Base-by-base conservation (phyloP, 352 stramenopile species). In the Thraustotheca clavata region DNA sequence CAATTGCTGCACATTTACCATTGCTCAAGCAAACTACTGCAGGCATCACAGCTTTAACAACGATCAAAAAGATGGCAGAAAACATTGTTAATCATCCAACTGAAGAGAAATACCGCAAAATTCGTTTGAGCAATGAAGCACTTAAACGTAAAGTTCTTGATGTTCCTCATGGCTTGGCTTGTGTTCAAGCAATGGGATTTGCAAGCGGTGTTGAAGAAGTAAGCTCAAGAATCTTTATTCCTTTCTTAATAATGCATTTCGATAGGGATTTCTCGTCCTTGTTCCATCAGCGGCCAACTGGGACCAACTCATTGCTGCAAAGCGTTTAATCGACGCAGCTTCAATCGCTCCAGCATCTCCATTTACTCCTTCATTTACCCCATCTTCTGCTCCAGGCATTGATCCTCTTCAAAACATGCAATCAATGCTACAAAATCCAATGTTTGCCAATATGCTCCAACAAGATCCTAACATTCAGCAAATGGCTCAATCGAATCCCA, bases 31-130 rank as follows among this genome's bases (percentile, higher is more conserved):
- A 67, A 12, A 77, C 85, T 39, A 49, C 77, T 2, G 73, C 72
- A 18, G 89, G 77, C 54, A 54, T 71, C 16, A 73, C 68, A 22
- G 77, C 80, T 0, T 66, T 87, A 50, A 75, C 77, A 60, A 93
- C 84, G 46, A 63, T 93, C 57, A 79, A 85, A 39, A 90, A 89
- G 62, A 89, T 93, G 61, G 89, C 81, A 59, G 73, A 73, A n/a
- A 93, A 93, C 61, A 87, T 93, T 38, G 68, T 89, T 40, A 71
- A 31, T 50, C 69, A 91, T 54, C 84, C 84, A 35, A 80, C 69
- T 4, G 84, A 93, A 39, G 74, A 89, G 18, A 89, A 90, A 67
- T 93, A 87, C 72, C 74, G 82, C 16, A 88, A 86, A 65, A 69
- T 93, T 66, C 75, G 84, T 9, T 36, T 87, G 27, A 75, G 68